phyloP scores from a whole-genome alignment of 768 basidiomycete genomes.

The Phlebiopsis gigantea region DNA sequence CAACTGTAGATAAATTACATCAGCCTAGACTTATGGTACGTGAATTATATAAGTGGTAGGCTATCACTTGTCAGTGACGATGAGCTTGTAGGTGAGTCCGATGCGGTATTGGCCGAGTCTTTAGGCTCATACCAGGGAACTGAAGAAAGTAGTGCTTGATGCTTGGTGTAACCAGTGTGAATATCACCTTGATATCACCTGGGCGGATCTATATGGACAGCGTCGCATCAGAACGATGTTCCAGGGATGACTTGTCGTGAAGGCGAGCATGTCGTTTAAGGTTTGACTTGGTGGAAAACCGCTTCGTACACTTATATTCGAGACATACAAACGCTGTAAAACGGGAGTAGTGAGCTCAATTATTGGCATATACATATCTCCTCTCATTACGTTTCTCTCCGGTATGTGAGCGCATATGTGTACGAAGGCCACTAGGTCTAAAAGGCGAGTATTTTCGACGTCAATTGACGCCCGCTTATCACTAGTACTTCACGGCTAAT shows the following conservation, averaged over 20 bases:
- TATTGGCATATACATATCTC: background rate
- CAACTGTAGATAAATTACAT: too few relatives aligned
- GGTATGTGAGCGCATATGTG: background rate
- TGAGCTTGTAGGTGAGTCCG: background rate
- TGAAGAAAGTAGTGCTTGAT: background rate
- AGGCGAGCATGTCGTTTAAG: background rate
- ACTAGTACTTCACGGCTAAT: background rate
- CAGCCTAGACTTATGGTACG: too few relatives aligned
- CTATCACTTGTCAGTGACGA: too few relatives aligned
- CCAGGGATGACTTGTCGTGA: background rate
- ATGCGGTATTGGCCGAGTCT: background rate
- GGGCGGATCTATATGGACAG: background rate
- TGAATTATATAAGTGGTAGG: too few relatives aligned
- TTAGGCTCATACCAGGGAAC: background rate
- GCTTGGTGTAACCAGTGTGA: background rate
- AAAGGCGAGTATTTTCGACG: too few relatives aligned
- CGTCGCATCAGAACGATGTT: background rate
- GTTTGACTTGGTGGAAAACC: background rate
- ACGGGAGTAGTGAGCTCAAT: background rate
- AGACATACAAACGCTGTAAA: background rate
- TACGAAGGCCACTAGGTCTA: background rate
- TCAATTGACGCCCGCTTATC: background rate
- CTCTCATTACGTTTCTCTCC: background rate
- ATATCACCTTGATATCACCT: background rate
- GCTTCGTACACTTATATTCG: background rate